Evolutionary conservation across 2,329 filamentous ascomycete species (phyloP), one percentile per base, ranked within the genome.

Genomic region (Aureobasidium zeae): DNA sequence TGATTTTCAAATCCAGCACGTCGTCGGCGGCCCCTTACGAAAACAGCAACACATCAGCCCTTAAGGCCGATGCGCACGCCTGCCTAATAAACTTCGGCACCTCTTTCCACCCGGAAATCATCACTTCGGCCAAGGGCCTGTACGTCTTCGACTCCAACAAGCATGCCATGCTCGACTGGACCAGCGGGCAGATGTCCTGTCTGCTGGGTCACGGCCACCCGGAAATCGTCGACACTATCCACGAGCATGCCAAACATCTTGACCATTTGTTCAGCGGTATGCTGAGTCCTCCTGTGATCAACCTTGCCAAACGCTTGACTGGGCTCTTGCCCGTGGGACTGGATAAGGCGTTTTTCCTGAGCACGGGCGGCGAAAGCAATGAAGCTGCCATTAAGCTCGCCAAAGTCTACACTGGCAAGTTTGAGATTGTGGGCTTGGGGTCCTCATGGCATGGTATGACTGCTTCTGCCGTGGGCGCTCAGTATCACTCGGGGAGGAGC

Each of bases 361-460:
- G 64, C 38, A 79, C 75, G 0, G 75, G 75, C 1, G 68, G 66
- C 2, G 74, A 79, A 54, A 50, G 48, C 26, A 67, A 60, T 48
- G 77, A 83, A 50, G 76, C 75, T 3, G 78, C 78, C 2, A 77
- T 82, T 46, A 74, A 76, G 45, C 67, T 82, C 51, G 77, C 78
- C 3, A 82, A 82, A 51, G 60, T 67, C 8, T 78, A 71, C 52
- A 82, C 77, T 0, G 75, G 76, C 1, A 80, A 77, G 39, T 81
- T 76, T 51, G 76, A 81, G 55, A 70, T 83, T 38, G 74, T 81
- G 4, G 78, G 67, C 0, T 63, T 81, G 41, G 68, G 67, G 0
- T 71, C 71, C 0, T 74, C 71, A 24, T 82, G 71, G 64, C 77
- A 83, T 57, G 77, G 77, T 12, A 64, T 82, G 46, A 81, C 76